A percentile compares a stretch with the other conserved stretches of the same genome.
These are phyloP conservation scores for Yueomyces sinensis DNA, from an alignment of 805 yeast species.

Conservation along the genomic window DNA sequence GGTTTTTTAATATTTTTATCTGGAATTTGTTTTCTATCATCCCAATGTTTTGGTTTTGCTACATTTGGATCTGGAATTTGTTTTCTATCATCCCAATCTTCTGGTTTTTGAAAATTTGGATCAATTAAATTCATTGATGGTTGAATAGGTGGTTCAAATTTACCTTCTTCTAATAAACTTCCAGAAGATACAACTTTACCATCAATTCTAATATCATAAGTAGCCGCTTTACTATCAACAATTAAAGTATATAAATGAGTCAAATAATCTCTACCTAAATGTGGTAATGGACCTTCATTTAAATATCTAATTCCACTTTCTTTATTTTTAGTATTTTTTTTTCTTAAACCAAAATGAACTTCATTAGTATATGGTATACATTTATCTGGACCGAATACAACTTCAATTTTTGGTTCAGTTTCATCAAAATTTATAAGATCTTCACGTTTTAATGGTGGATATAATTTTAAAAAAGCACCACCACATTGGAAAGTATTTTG, in stretches of 20 bases:
- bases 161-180: conserved; percentile 38
- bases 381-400: conserved; percentile 92
- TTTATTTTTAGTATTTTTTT: conserved; percentile 41
- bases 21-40: conserved; percentile 57
- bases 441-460: conserved; percentile 28
- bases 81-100: conserved; percentile 66
- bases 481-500: conserved; percentile 76
- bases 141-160: conserved; percentile 49
- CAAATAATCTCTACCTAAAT: conserved; percentile 43
- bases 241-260: conserved; percentile 67
- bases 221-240: conserved; percentile 42
- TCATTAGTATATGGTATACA: conserved; percentile 66
- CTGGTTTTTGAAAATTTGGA: conserved; percentile 49
- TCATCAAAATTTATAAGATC: conserved; percentile 38
- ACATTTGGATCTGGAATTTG: conserved; percentile 57
- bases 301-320: conserved; percentile 59
- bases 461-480: conserved; percentile 76
- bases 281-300: conserved; percentile 40
- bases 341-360: conserved; percentile 61
- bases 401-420: conserved; percentile 26
- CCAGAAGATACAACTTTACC: conserved; percentile 68
- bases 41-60: conserved; percentile 75
- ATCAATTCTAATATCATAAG: conserved; percentile 69
- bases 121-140: conserved; percentile 57
- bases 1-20: conserved; percentile 65